phyloP scores from a whole-genome alignment of 2,329 filamentous ascomycete genomes.

The Pseudogymnoascus sp. region DNA sequence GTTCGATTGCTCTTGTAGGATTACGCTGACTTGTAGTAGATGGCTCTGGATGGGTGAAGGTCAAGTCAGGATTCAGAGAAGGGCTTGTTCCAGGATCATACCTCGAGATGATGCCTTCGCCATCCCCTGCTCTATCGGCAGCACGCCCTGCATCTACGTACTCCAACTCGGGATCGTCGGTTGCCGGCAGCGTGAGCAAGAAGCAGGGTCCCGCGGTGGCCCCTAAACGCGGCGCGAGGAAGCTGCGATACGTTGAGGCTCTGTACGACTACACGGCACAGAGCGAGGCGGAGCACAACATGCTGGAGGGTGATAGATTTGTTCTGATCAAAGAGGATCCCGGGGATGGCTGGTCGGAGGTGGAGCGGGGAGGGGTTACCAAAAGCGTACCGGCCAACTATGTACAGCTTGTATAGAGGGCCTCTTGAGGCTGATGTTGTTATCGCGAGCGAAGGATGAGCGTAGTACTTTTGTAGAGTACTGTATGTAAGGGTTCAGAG shows the following conservation, averaged over 20 bases:
- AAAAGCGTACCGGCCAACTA: slow-evolving; percentile 94
- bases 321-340: slow-evolving; percentile 81
- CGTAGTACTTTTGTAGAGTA: slow-evolving; percentile 1
- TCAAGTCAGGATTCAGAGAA: slow-evolving; percentile 66
- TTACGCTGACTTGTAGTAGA: slow-evolving; percentile 47
- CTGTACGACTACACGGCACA: slow-evolving; percentile 86
- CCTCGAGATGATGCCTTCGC: slow-evolving; percentile 56
- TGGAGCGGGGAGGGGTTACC: slow-evolving; percentile 79
- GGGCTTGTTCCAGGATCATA: slow-evolving; percentile 86
- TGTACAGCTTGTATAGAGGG: slow-evolving; percentile 48
- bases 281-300: slow-evolving; percentile 79
- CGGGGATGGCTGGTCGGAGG: slow-evolving; percentile 94
- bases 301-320: slow-evolving; percentile 85
- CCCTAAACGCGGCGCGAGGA: slow-evolving; percentile 84
- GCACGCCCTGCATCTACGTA: slow-evolving; percentile 65
- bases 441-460: not conserved
- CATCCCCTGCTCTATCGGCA: slow-evolving; percentile 33
- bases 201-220: slow-evolving; percentile 59
- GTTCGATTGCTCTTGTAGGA: not conserved
- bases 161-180: slow-evolving; percentile 68
- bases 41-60: slow-evolving; percentile 84
- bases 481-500: slow-evolving; percentile 4
- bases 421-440: not conserved
- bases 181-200: slow-evolving; percentile 43
- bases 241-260: slow-evolving; percentile 86